These are phyloP conservation scores for Saussurea involucrata DNA, from an alignment of 129 eudicot genomes.

Conservation along the genomic window DNA sequence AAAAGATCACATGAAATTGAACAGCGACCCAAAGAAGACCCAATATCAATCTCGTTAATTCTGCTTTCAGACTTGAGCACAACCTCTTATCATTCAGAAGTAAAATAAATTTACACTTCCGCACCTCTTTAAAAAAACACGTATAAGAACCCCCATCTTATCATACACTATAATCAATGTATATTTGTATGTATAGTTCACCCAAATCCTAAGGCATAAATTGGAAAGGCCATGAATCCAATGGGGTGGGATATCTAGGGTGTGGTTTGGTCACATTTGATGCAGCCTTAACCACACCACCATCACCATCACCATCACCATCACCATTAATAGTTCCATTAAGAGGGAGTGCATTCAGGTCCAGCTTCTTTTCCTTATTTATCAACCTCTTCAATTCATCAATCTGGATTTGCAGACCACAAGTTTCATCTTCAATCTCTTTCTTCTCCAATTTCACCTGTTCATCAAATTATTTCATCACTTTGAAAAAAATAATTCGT, in stretches of 20 bases:
- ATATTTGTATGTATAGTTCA: no score
- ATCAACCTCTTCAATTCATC: slow-evolving; percentile 31
- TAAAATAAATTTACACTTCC: no score
- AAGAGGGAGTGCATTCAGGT: slow-evolving; percentile 41
- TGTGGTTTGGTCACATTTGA: slow-evolving; percentile 53
- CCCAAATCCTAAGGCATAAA: not conserved
- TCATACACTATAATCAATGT: no score
- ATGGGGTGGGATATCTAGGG: slow-evolving; percentile 51
- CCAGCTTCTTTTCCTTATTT: slow-evolving; percentile 34
- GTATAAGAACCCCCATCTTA: not conserved
- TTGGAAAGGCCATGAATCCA: slow-evolving; percentile 55
- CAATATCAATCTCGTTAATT: no score
- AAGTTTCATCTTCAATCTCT: slow-evolving; percentile 51
- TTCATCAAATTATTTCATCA: not conserved
- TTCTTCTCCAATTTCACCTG: slow-evolving; percentile 52
- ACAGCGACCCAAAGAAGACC: not conserved
- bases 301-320: slow-evolving; percentile 1
- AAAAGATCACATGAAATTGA: not conserved
- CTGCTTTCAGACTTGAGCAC: no score
- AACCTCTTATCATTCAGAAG: no score
- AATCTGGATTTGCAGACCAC: slow-evolving; percentile 40
- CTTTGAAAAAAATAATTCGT: not conserved
- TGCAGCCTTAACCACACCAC: slow-evolving; percentile 3
- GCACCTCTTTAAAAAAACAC: no score
- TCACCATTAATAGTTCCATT: slow-evolving; percentile 9